Percentiles rank a stretch among this genome's conserved stretches.
phyloP scores from a whole-genome alignment of 148 eudicot species.

The Talinum fruticosum region DNA sequence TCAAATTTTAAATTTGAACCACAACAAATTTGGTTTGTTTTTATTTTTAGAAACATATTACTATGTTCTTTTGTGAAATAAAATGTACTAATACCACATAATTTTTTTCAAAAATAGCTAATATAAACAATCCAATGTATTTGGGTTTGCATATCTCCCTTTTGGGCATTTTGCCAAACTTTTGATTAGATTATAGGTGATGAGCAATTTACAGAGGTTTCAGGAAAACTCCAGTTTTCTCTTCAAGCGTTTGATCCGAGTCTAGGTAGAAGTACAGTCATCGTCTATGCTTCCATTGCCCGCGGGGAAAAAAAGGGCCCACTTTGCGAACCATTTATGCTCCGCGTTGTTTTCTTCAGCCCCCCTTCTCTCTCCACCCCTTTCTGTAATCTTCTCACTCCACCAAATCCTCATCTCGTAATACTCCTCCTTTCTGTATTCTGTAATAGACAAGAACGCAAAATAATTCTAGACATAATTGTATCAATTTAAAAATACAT shows the following conservation, averaged over 20 bases:
- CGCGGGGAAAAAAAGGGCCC: constrained; percentile 1
- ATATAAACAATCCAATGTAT: too few species aligned
- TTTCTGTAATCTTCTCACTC: constrained; percentile 7
- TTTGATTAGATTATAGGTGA: neutral
- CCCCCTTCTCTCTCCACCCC: neutral
- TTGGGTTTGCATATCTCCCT: neutral
- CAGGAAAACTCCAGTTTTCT: neutral
- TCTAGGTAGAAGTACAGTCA: neutral
- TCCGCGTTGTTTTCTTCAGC: neutral
- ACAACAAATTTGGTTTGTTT: too few species aligned
- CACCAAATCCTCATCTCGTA: constrained; percentile 14
- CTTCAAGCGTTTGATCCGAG: neutral
- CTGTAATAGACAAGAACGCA: neutral
- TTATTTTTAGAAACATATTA: too few species aligned
- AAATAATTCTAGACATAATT: too few species aligned
- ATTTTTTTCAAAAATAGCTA: too few species aligned
- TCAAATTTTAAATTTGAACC: too few species aligned
- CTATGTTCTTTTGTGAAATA: too few species aligned
- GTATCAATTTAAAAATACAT: neutral
- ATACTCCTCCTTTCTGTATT: neutral
- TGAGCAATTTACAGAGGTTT: neutral
- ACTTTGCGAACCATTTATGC: constrained; percentile 5
- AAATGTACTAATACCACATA: too few species aligned
- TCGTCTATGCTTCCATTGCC: constrained; percentile 10
- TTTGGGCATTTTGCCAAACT: neutral